Percentiles rank a stretch among this genome's conserved stretches.
phyloP scores from a whole-genome alignment of 2,329 filamentous ascomycete species.

The Rutstroemia sp. region DNA sequence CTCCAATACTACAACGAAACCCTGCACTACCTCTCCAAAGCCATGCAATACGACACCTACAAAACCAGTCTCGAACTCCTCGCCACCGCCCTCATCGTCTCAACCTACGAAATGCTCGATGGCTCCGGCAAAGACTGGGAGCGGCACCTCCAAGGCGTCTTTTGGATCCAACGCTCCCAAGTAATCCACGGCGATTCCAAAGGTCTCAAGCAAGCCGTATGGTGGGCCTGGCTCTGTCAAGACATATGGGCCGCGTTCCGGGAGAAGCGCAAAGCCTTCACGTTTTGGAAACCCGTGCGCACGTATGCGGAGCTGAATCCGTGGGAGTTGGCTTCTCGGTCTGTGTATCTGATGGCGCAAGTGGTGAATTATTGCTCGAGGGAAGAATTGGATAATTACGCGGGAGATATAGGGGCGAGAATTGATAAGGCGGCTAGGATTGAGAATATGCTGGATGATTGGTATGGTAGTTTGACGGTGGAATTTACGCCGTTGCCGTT shows the following conservation, averaged over 20 bases:
- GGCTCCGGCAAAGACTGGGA: constrained; percentile 49
- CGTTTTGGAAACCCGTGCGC: constrained; percentile 49
- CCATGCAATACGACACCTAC: constrained; percentile 51
- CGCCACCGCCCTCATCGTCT: constrained; percentile 51
- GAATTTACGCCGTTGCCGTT: no score
- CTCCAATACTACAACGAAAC: constrained; percentile 56
- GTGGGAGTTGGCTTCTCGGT: constrained; percentile 45
- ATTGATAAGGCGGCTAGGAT: no score
- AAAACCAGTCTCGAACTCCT: constrained; percentile 50
- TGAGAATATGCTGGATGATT: no score
- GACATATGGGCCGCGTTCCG: constrained; percentile 59
- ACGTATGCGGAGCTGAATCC: constrained; percentile 40
- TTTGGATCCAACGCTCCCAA: constrained; percentile 58
- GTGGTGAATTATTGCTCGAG: constrained; percentile 51
- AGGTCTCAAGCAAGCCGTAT: constrained; percentile 49
- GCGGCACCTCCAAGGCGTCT: constrained; percentile 55
- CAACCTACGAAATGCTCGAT: constrained; percentile 61
- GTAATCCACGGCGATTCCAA: constrained; percentile 52
- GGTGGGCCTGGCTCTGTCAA: constrained; percentile 62
- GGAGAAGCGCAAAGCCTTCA: constrained; percentile 47
- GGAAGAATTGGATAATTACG: constrained; percentile 30
- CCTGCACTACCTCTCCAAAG: constrained; percentile 51
- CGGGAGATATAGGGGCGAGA: no score
- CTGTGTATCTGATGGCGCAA: constrained; percentile 48
- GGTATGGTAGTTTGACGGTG: no score